These are phyloP conservation scores for Vararia minispora DNA, from an alignment of 768 basidiomycete species.

Conservation along the genomic window DNA sequence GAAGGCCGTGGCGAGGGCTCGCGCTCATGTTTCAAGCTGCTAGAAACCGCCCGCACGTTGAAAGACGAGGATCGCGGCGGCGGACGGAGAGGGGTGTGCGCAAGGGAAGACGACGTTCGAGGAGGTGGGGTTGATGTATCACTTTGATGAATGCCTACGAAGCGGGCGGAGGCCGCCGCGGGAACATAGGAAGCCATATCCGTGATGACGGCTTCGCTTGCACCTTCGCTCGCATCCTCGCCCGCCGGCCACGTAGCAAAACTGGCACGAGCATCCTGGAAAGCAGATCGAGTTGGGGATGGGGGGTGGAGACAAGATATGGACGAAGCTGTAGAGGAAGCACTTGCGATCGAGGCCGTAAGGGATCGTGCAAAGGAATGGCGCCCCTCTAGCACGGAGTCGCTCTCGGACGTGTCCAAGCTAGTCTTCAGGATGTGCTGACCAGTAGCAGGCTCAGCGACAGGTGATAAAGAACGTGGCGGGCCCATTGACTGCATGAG, in stretches of 20 bases:
- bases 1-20: constrained; percentile 4
- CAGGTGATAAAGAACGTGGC: constrained; percentile 11
- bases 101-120: constrained; percentile 13
- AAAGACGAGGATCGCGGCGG: constrained; percentile 9
- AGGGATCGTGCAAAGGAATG: constrained; percentile 15
- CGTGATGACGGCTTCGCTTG: constrained; percentile 8
- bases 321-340: too few relatives aligned
- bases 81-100: constrained; percentile 9
- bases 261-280: constrained; percentile 45
- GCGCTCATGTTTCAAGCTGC: background rate
- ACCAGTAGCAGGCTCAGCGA: constrained; percentile 5
- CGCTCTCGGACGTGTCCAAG: constrained; percentile 12
- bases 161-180: background rate
- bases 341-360: constrained; percentile 34
- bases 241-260: constrained; percentile 6
- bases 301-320: constrained; percentile 39
- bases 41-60: background rate
- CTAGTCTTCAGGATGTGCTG: constrained; percentile 12
- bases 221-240: constrained; percentile 17
- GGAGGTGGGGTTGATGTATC: constrained; percentile 13
- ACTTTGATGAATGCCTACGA: background rate
- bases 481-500: constrained; percentile 1
- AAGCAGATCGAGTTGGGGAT: constrained; percentile 75
- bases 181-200: background rate
- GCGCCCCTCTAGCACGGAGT: constrained; percentile 4